phyloP scores from a whole-genome alignment of 768 basidiomycete genomes.

The Boletus tomentosulus region DNA sequence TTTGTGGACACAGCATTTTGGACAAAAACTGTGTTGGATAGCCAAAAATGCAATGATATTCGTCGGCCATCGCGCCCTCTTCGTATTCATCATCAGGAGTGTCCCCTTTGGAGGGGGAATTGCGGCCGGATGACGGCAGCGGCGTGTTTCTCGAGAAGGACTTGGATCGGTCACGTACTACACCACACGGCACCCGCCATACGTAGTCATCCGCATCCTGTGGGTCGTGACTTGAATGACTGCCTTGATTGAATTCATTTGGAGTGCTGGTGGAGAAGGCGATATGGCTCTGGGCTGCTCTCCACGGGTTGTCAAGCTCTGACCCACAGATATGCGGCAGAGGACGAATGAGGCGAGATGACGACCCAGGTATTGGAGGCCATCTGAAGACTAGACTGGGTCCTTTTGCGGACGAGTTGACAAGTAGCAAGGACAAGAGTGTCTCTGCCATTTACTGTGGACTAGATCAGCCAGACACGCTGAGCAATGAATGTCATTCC shows the following conservation, averaged over 20 bases:
- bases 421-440: slow-evolving; percentile 75
- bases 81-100: slow-evolving; percentile 33
- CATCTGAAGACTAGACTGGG: slow-evolving; percentile 78
- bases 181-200: slow-evolving; percentile 55
- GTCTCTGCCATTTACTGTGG: slow-evolving; percentile 62
- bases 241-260: slow-evolving; percentile 4
- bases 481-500: not conserved
- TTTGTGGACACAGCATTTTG: slow-evolving; percentile 71
- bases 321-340: slow-evolving; percentile 44
- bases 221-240: slow-evolving; percentile 1
- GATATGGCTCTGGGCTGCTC: slow-evolving; percentile 49
- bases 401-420: slow-evolving; percentile 80
- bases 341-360: slow-evolving; percentile 69
- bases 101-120: slow-evolving; percentile 47
- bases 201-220: slow-evolving; percentile 46
- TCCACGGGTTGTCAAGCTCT: slow-evolving; percentile 71
- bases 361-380: slow-evolving; percentile 67
- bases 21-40: slow-evolving; percentile 82
- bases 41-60: slow-evolving; percentile 71
- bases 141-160: slow-evolving; percentile 46
- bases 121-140: slow-evolving; percentile 46
- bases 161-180: slow-evolving; percentile 44
- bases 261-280: slow-evolving; percentile 31
- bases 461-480: not conserved
- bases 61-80: slow-evolving; percentile 36